Evolutionary conservation across 2,329 filamentous ascomycete genomes (phyloP).

Genomic region (Pezicula carpinea): DNA sequence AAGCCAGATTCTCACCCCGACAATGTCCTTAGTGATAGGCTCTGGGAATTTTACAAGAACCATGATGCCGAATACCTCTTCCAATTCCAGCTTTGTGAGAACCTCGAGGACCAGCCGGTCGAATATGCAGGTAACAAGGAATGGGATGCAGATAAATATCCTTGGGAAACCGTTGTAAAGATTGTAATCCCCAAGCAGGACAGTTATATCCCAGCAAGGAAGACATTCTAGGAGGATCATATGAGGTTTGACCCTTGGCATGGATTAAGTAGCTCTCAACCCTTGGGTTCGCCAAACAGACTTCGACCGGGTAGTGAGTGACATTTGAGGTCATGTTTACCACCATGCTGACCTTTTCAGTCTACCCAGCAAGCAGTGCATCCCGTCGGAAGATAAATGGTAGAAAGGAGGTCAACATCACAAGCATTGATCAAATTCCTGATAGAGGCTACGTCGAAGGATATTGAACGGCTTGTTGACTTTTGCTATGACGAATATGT

Average conservation of each 20-base stretch:
- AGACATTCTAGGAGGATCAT: slow-evolving; percentile 39
- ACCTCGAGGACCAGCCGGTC: slow-evolving; percentile 41
- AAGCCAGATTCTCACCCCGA: slow-evolving; percentile 29
- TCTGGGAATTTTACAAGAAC: slow-evolving; percentile 33
- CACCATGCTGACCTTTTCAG: slow-evolving; percentile 4
- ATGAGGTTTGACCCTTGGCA: slow-evolving; percentile 38
- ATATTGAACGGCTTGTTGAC: not conserved
- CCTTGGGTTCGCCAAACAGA: slow-evolving; percentile 34
- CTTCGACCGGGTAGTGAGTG: slow-evolving; percentile 27
- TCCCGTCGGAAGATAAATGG: slow-evolving; percentile 34
- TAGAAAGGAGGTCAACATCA: slow-evolving; percentile 31
- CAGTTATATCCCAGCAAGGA: slow-evolving; percentile 33
- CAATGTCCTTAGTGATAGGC: slow-evolving; percentile 35
- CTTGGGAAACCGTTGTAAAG: slow-evolving; percentile 40
- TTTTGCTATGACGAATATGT: not conserved
- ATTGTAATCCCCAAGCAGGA: slow-evolving; percentile 36
- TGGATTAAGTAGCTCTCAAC: slow-evolving; percentile 36
- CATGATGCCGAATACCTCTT: slow-evolving; percentile 39
- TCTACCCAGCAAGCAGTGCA: slow-evolving; percentile 33
- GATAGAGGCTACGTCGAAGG: slow-evolving; percentile 10
- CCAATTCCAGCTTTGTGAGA: slow-evolving; percentile 41
- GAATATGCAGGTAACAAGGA: slow-evolving; percentile 37
- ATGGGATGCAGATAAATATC: slow-evolving; percentile 43
- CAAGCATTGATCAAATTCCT: slow-evolving; percentile 34
- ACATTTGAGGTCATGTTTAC: slow-evolving; percentile 4